These are phyloP conservation scores for Erodium chrysanthum DNA, from an alignment of 441 rosid genomes.

Conservation along the genomic window DNA sequence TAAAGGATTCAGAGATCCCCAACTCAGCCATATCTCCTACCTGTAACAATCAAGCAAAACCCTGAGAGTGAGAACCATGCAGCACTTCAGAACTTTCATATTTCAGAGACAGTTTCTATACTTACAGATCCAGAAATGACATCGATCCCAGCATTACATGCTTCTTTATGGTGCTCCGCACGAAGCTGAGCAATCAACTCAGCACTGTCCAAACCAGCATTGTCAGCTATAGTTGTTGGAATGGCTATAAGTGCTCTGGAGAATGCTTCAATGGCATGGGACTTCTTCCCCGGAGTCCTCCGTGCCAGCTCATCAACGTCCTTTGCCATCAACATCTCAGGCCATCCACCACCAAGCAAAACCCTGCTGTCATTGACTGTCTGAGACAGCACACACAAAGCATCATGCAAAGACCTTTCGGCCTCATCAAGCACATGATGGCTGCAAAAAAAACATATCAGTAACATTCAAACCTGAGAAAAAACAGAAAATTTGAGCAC, in stretches of 20 bases:
- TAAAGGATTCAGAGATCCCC: slow-evolving; percentile 82
- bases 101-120: neutral
- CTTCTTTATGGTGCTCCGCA: slow-evolving; percentile 90
- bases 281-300: slow-evolving; percentile 83
- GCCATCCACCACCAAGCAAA: slow-evolving; percentile 98
- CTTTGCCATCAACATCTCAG: slow-evolving; percentile 98
- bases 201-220: slow-evolving; percentile 96
- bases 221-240: slow-evolving; percentile 85
- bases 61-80: slow-evolving; percentile 4
- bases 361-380: slow-evolving; percentile 89
- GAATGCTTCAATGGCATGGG: slow-evolving; percentile 91
- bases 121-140: slow-evolving; percentile 89
- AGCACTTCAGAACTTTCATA: neutral
- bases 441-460: slow-evolving; percentile 32
- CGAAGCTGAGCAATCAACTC: slow-evolving; percentile 85
- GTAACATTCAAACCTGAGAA: neutral
- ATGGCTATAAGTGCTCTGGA: slow-evolving; percentile 77
- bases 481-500: neutral
- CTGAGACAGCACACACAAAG: slow-evolving; percentile 90
- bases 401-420: slow-evolving; percentile 93
- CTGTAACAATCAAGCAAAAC: slow-evolving; percentile 27
- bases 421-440: slow-evolving; percentile 96
- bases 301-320: slow-evolving; percentile 88
- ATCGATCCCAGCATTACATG: slow-evolving; percentile 71
- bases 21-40: slow-evolving; percentile 71